Base-by-base conservation (phyloP, 2,329 filamentous ascomycete species). In the Botrytis fabae region DNA sequence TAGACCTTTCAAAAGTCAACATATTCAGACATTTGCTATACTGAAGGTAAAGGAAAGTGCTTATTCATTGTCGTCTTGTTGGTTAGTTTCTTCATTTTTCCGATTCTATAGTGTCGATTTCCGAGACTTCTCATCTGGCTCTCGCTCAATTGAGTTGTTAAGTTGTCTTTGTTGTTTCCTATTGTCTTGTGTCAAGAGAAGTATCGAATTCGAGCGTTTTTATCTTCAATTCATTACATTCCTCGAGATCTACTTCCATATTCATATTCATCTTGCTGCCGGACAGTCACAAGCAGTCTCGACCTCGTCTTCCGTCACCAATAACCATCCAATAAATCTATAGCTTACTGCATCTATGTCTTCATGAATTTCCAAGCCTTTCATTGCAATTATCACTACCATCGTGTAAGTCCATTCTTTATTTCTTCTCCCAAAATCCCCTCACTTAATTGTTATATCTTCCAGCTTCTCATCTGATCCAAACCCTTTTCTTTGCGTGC, bases 331-430 rank as follows among this genome's bases (percentile, higher is more conserved):
- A 38, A 28, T 8, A 35, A 10, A 10, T 10, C 28, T 22, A 4
- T 5, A 20, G 44, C 28, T 12, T n/a, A 40, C 40, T 16, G 42
- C 18, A 16, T 18, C 40, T 7, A 72, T 66, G 70, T 51, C 63
- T 40, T 60, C n/a, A 69, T 69, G 62, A 61, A 10, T 48, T 68
- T 61, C 32, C 62, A 68, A n/a, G 22, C 61, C 44, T 48, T 68
- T 22, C 28, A 25, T 42, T 51, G 42, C 54, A 69, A 4, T 32
- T 61, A 28, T 25, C 42, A 69, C 8, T 61, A 60, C 8, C 51
- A 72, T 32, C 42, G 70, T 72, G 32, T 72, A 48, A 48, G 51
- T 72, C 8, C 8, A 22, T 32, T 18, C 7, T 18, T 14, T 3
- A 20, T 59, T 7, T 4, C 2, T 35, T 20, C n/a, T 16, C 20